A percentile compares a stretch with the other conserved stretches of the same genome.
Evolutionary conservation across 2,329 filamentous ascomycete genomes (phyloP).

Genomic region (Colletotrichum sp.): DNA sequence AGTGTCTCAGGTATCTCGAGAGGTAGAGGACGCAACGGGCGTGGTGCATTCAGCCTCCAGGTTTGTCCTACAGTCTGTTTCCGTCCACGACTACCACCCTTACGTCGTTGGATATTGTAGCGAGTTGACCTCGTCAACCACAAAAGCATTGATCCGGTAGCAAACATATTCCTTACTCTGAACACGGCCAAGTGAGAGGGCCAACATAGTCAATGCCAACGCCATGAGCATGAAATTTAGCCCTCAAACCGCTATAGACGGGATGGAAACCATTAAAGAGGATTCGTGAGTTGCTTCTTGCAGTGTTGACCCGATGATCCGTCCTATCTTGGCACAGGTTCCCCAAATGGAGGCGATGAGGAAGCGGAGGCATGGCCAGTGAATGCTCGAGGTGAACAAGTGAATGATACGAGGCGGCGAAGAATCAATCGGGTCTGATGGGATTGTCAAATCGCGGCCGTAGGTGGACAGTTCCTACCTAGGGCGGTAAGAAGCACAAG

Average conservation of each 20-base stretch:
- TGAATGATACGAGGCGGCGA: neutral
- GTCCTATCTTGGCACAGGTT: neutral
- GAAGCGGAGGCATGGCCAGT: neutral
- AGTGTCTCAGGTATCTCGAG: neutral
- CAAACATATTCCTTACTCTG: neutral
- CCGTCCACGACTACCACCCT: neutral
- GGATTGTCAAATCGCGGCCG: neutral
- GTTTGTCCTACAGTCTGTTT: constrained; percentile 3
- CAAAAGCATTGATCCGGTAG: neutral
- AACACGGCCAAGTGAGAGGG: neutral
- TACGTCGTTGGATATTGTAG: neutral
- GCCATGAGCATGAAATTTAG: neutral
- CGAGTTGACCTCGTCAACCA: neutral
- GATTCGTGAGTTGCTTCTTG: neutral
- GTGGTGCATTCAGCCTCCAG: neutral
- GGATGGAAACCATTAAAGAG: neutral
- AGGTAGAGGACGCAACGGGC: neutral
- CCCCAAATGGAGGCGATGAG: neutral
- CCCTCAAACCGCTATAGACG: neutral
- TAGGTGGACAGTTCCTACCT: neutral
- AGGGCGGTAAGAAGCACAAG: neutral
- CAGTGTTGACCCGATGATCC: neutral
- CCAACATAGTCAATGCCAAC: neutral
- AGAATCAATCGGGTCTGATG: neutral
- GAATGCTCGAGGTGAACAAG: neutral